phyloP scores from a whole-genome alignment of 768 basidiomycete species.

The Tulasnella sp. region DNA sequence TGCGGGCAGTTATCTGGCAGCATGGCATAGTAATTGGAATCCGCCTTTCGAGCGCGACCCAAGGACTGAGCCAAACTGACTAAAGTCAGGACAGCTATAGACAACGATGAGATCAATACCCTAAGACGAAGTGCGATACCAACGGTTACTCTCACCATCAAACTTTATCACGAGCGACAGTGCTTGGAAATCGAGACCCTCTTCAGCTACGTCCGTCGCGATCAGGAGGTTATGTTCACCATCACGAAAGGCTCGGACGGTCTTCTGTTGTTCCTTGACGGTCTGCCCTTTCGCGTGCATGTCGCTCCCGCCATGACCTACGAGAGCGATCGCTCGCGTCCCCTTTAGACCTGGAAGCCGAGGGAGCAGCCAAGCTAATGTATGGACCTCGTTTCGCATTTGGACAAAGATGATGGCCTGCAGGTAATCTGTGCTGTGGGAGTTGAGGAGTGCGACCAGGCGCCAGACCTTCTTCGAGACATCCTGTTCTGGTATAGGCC shows the following conservation, averaged over 20 bases:
- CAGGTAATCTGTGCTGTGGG: conserved; percentile 34
- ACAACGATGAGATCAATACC: not conserved
- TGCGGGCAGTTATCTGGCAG: conserved; percentile 15
- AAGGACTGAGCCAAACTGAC: conserved; percentile 84
- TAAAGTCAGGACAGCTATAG: conserved; percentile 51
- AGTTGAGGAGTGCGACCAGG: conserved; percentile 47
- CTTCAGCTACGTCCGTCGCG: conserved; percentile 82
- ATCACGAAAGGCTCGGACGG: conserved; percentile 53
- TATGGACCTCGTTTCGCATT: conserved; percentile 68
- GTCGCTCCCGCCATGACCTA: conserved; percentile 52
- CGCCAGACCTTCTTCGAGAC: conserved; percentile 61
- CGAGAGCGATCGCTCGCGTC: conserved; percentile 52
- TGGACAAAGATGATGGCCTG: conserved; percentile 84
- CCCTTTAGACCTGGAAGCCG: conserved; percentile 48
- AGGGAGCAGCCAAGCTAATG: conserved; percentile 54
- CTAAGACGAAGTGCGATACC: not conserved
- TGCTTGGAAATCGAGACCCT: conserved; percentile 79
- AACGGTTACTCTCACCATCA: not conserved
- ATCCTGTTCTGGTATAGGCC: conserved; percentile 36
- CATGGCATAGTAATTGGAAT: conserved; percentile 76
- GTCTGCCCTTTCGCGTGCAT: conserved; percentile 43
- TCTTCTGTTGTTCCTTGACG: conserved; percentile 44
- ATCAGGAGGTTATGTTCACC: conserved; percentile 60
- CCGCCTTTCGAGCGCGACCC: conserved; percentile 67
- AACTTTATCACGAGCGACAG: conserved; percentile 20